Evolutionary conservation across 2,329 filamentous ascomycete genomes (phyloP), one percentile per base, ranked within the genome.

Genomic region (Chaetomium sp.): DNA sequence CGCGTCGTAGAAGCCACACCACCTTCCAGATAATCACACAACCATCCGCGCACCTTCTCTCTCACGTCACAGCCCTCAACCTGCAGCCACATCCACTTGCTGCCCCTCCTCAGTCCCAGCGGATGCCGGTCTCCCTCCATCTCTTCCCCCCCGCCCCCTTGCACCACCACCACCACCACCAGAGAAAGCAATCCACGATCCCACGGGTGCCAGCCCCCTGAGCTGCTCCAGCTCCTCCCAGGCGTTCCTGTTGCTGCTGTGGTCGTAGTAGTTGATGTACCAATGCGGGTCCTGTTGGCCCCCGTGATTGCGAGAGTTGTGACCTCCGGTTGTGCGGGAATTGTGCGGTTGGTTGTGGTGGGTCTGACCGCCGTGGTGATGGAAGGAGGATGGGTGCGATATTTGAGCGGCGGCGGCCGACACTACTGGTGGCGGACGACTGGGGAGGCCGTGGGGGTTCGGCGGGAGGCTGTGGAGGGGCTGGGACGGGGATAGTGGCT

Each of bases 241-340:
- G 0, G 88, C 88, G 66, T 91, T 89, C 66, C 85, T 77, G 62
- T 89, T 82, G 59, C 85, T 88, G 56, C 76, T 78, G 0, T 81
- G 79, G 56, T 88, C 80, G 68, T 89, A 91, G 68, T 88, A 89
- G 38, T 77, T 82, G 41, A 78, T 72, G 69, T 85, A 88, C 74
- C 86, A 88, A 70, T 71, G 56, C 72, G 76, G 74, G 50, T 68
- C 69, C 9, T 7, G 3, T 9, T n/a, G n/a, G 46, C 14, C 68
- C 3, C 73, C 60, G 46, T 56, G 53, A 42, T 58, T 58, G 36
- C 41, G 53, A 37, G 63, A 57, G 38, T 53, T 53, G 37, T 60
- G 57, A 36, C 64, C 59, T 36, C 62, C 41, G 11, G 34, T 12
- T 35, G 46, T 5, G 27, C 7, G 43, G 1, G 7, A 44, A 35